phyloP scores from a whole-genome alignment of 208 protist genomes.

The Leishmania tarentolae region DNA sequence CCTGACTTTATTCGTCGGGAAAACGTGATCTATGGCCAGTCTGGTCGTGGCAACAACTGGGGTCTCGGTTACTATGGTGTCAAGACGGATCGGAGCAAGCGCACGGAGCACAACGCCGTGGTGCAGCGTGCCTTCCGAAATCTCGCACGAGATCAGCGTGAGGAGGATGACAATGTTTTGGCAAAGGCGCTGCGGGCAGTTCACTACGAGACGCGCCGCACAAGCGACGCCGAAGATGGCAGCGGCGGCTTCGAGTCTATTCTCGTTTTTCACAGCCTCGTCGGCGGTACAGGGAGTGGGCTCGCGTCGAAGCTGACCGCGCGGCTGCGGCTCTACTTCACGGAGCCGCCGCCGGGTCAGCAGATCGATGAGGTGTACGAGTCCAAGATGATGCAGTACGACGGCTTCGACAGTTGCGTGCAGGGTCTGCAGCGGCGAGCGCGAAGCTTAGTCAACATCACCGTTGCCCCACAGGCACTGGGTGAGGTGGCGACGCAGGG shows the following conservation, averaged over 20 bases:
- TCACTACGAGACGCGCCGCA: constrained; percentile 75
- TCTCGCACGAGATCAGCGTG: constrained; percentile 65
- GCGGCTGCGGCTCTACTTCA: constrained; percentile 87
- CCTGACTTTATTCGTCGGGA: constrained; percentile 52
- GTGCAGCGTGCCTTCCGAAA: constrained; percentile 56
- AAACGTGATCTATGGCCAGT: constrained; percentile 82
- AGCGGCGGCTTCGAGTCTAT: constrained; percentile 70
- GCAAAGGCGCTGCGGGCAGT: constrained; percentile 66
- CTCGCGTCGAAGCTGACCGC: constrained; percentile 75
- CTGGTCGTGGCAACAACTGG: constrained; percentile 88
- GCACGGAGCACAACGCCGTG: constrained; percentile 43
- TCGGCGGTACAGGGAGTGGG: constrained; percentile 84
- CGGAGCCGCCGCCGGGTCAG: constrained; percentile 41
- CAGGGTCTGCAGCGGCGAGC: constrained; percentile 74
- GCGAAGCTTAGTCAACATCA: constrained; percentile 62
- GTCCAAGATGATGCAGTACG: constrained; percentile 47
- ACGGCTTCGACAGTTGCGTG: constrained; percentile 76
- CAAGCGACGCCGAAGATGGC: constrained; percentile 32
- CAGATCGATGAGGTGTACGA: constrained; percentile 56
- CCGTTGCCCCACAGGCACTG: constrained; percentile 65
- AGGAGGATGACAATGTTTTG: constrained; percentile 57
- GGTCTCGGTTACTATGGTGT: constrained; percentile 85
- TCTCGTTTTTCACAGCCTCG: constrained; percentile 83
- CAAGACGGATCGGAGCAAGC: constrained; percentile 38
- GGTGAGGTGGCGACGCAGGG: constrained; percentile 83